Evolutionary conservation across 805 yeast genomes (phyloP).

Genomic region (Candida fluviatilis): DNA sequence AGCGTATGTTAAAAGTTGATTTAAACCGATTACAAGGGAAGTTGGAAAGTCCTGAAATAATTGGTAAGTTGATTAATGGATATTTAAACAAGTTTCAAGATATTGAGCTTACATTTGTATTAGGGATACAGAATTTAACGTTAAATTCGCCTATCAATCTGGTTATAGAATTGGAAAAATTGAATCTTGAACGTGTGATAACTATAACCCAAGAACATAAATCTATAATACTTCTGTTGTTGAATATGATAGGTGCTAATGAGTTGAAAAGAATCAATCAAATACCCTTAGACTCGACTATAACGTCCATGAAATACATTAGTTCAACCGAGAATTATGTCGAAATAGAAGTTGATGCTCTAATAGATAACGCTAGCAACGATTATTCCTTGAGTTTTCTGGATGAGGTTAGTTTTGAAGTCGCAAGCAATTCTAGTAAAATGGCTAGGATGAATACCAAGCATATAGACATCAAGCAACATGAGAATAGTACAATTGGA

Average conservation of each 20-base stretch:
- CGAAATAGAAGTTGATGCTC: not conserved
- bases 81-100: conserved; percentile 6
- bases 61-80: conserved; percentile 14
- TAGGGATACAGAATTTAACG: not conserved
- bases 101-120: not conserved
- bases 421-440: not conserved
- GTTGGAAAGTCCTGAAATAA: conserved; percentile 7
- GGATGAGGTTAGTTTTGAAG: not conserved
- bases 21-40: conserved; percentile 8
- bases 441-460: not conserved
- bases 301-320: not conserved
- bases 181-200: not conserved
- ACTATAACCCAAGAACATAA: not conserved
- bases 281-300: not conserved
- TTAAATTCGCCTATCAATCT: not conserved
- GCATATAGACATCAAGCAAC: not conserved
- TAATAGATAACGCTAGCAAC: not conserved
- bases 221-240: not conserved
- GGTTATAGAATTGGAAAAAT: not conserved
- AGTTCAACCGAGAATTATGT: not conserved
- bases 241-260: not conserved
- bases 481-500: conserved; percentile 4
- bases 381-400: not conserved
- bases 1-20: not conserved
- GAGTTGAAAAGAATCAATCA: not conserved